Evolutionary conservation across 1,284 basidiomycete genomes (phyloP), one percentile per base, ranked within the genome.

Genomic region (Ustilago hordei): DNA sequence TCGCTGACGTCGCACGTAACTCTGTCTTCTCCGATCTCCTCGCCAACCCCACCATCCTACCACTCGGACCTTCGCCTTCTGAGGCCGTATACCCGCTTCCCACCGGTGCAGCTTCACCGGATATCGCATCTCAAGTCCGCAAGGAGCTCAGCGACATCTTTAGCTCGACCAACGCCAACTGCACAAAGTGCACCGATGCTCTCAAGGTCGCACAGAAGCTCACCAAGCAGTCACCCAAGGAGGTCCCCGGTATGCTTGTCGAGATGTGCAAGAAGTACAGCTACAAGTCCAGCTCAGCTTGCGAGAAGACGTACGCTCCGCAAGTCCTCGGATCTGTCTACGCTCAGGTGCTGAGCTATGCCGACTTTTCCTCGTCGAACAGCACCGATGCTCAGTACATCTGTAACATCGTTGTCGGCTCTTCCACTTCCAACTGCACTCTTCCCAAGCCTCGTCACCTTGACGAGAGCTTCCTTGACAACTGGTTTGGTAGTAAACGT

Each of bases 131-230:
- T 55, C 80, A 87, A 38, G 87, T 89, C 62, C 91, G 91, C 4
- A 28, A 62, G 23, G 90, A 82, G 64, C 56, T 82, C 43, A 60
- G 55, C 3, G 59, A 58, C 62, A 63, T 73, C 60, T 70, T 79
- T 38, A 45, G 38, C 71, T 60, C 65, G 23, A 85, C 35, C 85
- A 87, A 47, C 86, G 89, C 84, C 43, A 81, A 71, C 31, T 93
- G 92, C 83, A 88, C 89, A 8, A 88, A 88, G 74, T 93, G 92
- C 85, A 89, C 90, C 69, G 88, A 90, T 7, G 87, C 88, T 3
- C 88, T 93, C 19, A 89, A 91, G 73, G 86, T 90, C 31, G 90
- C 89, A 68, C 92, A 93, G 82, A 90, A 91, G 76, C 87, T 93
- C 43, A 89, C 91, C 0, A 85, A 91, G 55, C 90, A 90, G n/a